Percentiles rank a stretch among this genome's conserved stretches.
Evolutionary conservation across 2,329 filamentous ascomycete genomes (phyloP).

Genomic region (Exophiala sideris): DNA sequence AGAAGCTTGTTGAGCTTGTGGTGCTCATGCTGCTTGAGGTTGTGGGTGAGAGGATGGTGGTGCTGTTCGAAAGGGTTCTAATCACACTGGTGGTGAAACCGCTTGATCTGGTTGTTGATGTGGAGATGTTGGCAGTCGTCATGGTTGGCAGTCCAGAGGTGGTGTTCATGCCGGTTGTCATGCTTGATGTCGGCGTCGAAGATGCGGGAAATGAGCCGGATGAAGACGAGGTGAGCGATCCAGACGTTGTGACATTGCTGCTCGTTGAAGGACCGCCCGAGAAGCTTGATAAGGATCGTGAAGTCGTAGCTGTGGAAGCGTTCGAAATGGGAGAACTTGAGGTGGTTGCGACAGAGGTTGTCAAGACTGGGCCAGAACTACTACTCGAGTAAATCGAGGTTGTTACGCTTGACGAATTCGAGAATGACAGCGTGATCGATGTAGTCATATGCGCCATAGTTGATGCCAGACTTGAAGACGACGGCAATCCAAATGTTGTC

Average conservation of each 20-base stretch:
- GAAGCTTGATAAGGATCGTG: too few relatives aligned
- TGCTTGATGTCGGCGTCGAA: background rate
- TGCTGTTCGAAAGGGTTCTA: background rate
- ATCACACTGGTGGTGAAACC: conserved; percentile 1
- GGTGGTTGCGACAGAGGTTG: too few relatives aligned
- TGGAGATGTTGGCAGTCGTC: background rate
- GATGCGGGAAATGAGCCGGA: background rate
- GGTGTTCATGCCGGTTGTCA: too few relatives aligned
- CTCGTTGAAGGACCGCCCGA: background rate
- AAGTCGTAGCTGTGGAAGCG: background rate
- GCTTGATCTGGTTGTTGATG: background rate
- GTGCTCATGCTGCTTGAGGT: background rate
- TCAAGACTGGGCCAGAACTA: background rate
- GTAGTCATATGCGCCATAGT: background rate
- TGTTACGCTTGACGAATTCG: too few relatives aligned
- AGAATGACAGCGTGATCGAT: too few relatives aligned
- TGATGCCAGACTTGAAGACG: background rate
- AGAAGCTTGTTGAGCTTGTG: background rate
- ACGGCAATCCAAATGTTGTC: background rate
- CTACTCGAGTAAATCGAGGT: too few relatives aligned
- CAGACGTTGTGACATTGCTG: background rate
- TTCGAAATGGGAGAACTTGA: background rate
- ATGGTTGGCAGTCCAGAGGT: too few relatives aligned
- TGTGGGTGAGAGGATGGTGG: background rate
- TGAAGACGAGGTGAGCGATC: background rate